Conservation (phyloP, 345 rosid species). For the Rubroshorea leprosula region DNA sequence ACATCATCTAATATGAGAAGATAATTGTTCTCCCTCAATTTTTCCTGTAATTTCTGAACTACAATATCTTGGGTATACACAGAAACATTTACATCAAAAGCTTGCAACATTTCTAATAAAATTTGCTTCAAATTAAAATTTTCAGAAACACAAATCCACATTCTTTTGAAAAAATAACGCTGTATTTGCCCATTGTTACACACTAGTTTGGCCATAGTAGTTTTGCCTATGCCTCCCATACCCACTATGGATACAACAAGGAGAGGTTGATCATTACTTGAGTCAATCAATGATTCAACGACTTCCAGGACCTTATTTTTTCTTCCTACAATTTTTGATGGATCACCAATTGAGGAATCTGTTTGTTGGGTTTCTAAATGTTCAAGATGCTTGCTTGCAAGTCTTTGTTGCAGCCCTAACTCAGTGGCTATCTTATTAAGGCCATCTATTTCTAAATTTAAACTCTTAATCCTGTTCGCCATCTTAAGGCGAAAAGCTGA, state of each 20-base stretch:
- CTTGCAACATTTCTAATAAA: neutral
- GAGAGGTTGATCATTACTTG: neutral
- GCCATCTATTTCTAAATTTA: neutral
- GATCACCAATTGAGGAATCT: neutral
- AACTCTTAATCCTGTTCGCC: neutral
- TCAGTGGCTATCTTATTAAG: neutral
- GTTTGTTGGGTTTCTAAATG: neutral
- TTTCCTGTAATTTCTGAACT: neutral
- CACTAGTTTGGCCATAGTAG: neutral
- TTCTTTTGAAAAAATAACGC: neutral
- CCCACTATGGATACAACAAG: neutral
- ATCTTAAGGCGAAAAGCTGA: neutral
- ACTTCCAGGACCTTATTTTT: neutral
- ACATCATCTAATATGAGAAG: neutral
- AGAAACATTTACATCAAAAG: neutral
- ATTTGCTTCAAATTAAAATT: no score
- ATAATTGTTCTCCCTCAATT: neutral
- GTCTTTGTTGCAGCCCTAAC: neutral
- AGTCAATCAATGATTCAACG: neutral
- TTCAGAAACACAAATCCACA: neutral
- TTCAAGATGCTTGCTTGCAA: neutral
- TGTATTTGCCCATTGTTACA: neutral
- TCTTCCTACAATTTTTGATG: neutral
- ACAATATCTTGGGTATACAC: neutral
- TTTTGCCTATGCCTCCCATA: neutral